Conservation (phyloP, 1,284 basidiomycete genomes). For the Rhodotorula sp. region DNA sequence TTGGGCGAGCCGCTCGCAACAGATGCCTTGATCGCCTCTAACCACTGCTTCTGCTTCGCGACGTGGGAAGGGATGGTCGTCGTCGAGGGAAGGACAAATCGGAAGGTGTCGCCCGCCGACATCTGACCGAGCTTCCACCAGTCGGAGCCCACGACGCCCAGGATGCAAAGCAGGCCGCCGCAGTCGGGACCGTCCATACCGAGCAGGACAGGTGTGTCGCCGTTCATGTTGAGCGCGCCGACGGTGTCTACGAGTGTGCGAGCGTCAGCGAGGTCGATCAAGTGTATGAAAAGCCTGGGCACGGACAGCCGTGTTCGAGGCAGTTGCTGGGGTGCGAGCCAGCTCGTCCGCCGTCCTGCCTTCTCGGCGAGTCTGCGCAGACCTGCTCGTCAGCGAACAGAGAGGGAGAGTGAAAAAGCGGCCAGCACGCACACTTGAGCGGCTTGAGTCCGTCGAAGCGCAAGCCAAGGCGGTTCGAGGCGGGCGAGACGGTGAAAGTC, state of each 20-base stretch:
- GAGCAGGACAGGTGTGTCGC: conserved; percentile 68
- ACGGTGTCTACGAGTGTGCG: conserved; percentile 46
- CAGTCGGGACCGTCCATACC: conserved; percentile 63
- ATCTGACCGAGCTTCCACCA: neutral
- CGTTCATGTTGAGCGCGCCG: conserved; percentile 63
- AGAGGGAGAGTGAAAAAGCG: neutral
- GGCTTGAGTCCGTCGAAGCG: conserved; percentile 52
- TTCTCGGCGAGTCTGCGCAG: conserved; percentile 16
- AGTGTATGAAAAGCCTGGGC: neutral
- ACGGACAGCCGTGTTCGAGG: conserved; percentile 59
- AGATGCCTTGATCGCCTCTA: neutral
- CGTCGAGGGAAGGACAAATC: conserved; percentile 58
- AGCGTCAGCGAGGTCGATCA: neutral
- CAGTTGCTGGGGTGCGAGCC: conserved; percentile 71
- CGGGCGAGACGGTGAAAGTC: conserved; percentile 57
- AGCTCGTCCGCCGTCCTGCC: conserved; percentile 64
- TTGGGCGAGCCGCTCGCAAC: conserved; percentile 38
- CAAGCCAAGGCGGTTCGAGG: conserved; percentile 49
- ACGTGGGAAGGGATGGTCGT: conserved; percentile 49
- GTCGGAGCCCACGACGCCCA: conserved; percentile 52
- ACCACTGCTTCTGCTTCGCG: conserved; percentile 47
- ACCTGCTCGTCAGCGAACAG: no score
- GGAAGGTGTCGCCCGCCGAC: conserved; percentile 54
- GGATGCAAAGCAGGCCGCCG: conserved; percentile 17
- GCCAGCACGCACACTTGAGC: conserved; percentile 60